Base-by-base conservation (phyloP, 176 grass and related monocot genomes). In the Microstegium vimineum region DNA sequence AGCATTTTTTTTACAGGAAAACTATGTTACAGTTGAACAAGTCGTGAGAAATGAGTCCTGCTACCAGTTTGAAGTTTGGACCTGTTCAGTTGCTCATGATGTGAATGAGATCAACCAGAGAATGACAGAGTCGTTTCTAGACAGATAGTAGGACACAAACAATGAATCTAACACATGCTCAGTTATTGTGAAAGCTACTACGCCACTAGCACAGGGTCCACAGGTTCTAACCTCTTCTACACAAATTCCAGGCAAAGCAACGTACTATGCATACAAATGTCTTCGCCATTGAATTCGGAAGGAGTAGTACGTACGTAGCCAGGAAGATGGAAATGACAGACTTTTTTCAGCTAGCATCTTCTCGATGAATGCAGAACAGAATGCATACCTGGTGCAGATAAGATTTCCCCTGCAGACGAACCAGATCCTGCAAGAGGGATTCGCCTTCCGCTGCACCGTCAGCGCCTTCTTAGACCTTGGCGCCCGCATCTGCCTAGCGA, bases 351-450 rank as follows among this genome's bases (percentile, higher is more conserved):
- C 40, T 61, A 13, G 6, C 25, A n/a, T n/a, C n/a, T n/a, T n/a
- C n/a, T n/a, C n/a, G 38, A 61, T 49, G 38, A 25, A 74, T 60
- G 49, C 47, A 74, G 3, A n/a, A n/a, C n/a, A n/a, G n/a, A 57
- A n/a, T 66, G 33, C 10, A 69, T 69, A 95, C 93, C 93, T 92
- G 41, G 85, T 86, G 90, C 74, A 95, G 33, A 95, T 88, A 31
- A 95, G 75, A 6, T 90, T 85, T 49, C 87, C 93, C 65, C 82
- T 89, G 81, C 87, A 95, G 81, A 92, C 76, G 61, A 95, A 95
- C 34, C 64, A 88, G 61, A 95, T 88, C 57, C 84, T 88, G 83
- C 93, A 95, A 27, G 78, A 86, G 11, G 82, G 85, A 69, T 92
- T 83, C 23, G 90, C 93, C 80, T 84, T 78, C 46, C 80, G 71